A percentile compares a stretch with the other conserved stretches of the same genome.
Evolutionary conservation across 208 protist genomes (phyloP).

Genomic region (Novymonas esmeraldas): DNA sequence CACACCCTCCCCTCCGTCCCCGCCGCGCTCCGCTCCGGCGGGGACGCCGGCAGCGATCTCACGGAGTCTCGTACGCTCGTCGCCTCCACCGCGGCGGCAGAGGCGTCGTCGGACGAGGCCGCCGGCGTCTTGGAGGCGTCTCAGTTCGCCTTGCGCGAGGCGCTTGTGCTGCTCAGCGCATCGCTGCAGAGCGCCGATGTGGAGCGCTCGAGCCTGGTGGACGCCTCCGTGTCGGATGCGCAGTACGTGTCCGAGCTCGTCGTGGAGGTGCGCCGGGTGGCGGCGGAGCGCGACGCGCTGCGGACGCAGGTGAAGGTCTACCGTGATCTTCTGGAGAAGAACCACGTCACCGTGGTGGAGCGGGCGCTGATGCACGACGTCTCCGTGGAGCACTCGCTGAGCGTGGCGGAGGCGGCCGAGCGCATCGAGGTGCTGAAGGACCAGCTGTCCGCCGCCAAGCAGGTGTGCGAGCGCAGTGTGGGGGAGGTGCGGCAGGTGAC

Average conservation of each 20-base stretch:
- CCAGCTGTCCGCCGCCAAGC: conserved; percentile 47
- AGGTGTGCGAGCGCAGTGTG: conserved; percentile 37
- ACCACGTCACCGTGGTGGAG: conserved; percentile 76
- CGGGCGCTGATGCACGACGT: conserved; percentile 74
- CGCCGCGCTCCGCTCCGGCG: too few relatives aligned
- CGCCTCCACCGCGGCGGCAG: conserved; percentile 4
- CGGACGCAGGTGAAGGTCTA: conserved; percentile 40
- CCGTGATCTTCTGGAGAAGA: conserved; percentile 69
- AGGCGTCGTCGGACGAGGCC: conserved; percentile 2
- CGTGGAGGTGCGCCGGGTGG: conserved; percentile 40
- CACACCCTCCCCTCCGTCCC: too few relatives aligned
- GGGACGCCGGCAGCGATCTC: not conserved
- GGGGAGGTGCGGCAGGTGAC: conserved; percentile 24
- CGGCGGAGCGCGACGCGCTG: conserved; percentile 47
- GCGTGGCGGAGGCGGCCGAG: conserved; percentile 70
- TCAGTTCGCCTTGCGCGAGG: conserved; percentile 29
- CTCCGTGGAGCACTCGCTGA: conserved; percentile 62
- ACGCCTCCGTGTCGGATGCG: conserved; percentile 67
- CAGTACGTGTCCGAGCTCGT: conserved; percentile 58
- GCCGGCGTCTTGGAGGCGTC: conserved; percentile 13
- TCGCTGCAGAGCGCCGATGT: conserved; percentile 53
- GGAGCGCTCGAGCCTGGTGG: conserved; percentile 52
- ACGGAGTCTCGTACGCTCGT: conserved; percentile 20
- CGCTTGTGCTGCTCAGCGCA: conserved; percentile 21
- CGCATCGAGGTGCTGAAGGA: conserved; percentile 59